Conservation (phyloP, 1,284 basidiomycete genomes). For the Heterobasidion annosum region DNA sequence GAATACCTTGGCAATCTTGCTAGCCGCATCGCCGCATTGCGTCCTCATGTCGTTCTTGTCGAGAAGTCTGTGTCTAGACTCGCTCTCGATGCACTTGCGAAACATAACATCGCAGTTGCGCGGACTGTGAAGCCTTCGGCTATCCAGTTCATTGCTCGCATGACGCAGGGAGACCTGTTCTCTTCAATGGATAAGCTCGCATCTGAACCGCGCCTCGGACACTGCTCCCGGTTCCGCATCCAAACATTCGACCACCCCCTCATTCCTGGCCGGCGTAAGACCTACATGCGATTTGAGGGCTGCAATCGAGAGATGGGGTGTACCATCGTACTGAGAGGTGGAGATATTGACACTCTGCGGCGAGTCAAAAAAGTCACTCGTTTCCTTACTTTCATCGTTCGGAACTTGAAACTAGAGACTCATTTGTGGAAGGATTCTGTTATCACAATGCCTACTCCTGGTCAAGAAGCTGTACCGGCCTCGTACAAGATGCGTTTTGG, state of each 20-base stretch:
- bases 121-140: slow-evolving; percentile 85
- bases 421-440: slow-evolving; percentile 93
- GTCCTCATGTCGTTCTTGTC: slow-evolving; percentile 90
- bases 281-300: slow-evolving; percentile 96
- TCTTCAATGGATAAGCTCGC: slow-evolving; percentile 94
- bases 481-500: slow-evolving; percentile 13
- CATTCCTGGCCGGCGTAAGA: slow-evolving; percentile 88
- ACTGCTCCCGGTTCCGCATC: slow-evolving; percentile 82
- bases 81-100: slow-evolving; percentile 84
- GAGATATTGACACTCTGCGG: slow-evolving; percentile 67
- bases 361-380: slow-evolving; percentile 89
- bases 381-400: slow-evolving; percentile 86
- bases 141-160: slow-evolving; percentile 82
- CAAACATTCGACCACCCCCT: slow-evolving; percentile 93
- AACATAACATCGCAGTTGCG: slow-evolving; percentile 87
- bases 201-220: slow-evolving; percentile 83
- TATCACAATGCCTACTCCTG: slow-evolving; percentile 67
- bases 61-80: slow-evolving; percentile 90
- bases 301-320: slow-evolving; percentile 89
- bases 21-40: slow-evolving; percentile 80
- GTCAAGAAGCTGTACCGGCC: slow-evolving; percentile 53
- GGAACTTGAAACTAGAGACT: slow-evolving; percentile 90
- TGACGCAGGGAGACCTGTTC: slow-evolving; percentile 93
- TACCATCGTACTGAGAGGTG: slow-evolving; percentile 91
- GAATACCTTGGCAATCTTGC: slow-evolving; percentile 91